A percentile compares a stretch with the other conserved stretches of the same genome.
Evolutionary conservation across 352 stramenopile species (phyloP).

Genomic region (Blastocystis sp.): DNA sequence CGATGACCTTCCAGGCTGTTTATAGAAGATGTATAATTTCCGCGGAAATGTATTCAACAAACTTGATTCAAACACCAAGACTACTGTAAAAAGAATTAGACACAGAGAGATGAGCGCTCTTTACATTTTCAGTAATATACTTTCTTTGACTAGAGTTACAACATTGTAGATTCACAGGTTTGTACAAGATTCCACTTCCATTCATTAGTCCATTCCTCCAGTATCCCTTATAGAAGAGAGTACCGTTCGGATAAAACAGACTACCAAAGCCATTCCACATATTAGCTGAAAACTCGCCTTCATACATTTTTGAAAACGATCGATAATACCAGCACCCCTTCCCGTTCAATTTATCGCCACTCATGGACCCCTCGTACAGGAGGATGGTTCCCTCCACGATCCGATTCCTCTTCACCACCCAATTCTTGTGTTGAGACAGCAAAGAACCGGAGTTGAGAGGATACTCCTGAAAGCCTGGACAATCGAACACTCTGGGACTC

Average conservation of each 20-base stretch:
- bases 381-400: neutral
- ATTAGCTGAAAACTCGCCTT: neutral
- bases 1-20: no score
- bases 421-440: neutral
- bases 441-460: neutral
- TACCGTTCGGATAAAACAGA: neutral
- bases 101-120: neutral
- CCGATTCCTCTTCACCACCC: neutral
- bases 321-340: neutral
- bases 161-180: constrained; percentile 17
- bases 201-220: constrained; percentile 36
- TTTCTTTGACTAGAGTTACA: neutral
- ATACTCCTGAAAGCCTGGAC: neutral
- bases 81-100: neutral
- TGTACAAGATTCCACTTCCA: neutral
- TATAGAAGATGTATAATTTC: neutral
- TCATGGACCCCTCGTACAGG: neutral
- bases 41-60: neutral
- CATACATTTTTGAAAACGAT: neutral
- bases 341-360: neutral
- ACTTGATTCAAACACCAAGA: neutral
- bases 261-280: neutral
- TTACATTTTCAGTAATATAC: neutral
- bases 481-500: neutral
- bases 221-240: neutral